Evolutionary conservation across 2,329 filamentous ascomycete genomes (phyloP), one percentile per base, ranked within the genome.

Genomic region (Ceratocystiopsis sp.): DNA sequence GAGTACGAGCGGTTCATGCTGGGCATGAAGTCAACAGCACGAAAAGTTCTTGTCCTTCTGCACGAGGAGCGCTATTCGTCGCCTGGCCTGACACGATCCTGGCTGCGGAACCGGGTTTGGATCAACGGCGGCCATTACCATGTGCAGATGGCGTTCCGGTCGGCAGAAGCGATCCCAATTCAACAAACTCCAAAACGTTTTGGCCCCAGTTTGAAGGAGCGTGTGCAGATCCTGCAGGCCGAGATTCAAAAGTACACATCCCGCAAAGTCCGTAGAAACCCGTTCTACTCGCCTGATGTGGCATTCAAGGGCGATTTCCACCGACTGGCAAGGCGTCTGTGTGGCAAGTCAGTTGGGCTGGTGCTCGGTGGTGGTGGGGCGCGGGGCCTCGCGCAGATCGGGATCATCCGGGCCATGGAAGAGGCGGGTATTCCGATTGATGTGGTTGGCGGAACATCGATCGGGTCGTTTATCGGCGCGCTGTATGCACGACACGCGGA

Each of bases 231-330:
- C 7, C 61, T 98, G 4, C 91, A 96, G 57, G 91, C 91, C 0
- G 91, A 96, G 57, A 95, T 98, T 17, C 89, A 96, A 56, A 96
- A 95, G 57, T 98, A 95, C 58, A 96, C 93, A 0, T 94, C 86
- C 1, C 75, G 85, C n/a, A 80, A 84, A 50, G 78, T 93, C n/a
- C 78, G 84, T 21, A 86, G 93, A 53, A 82, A 79, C 3, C 82
- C 86, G 0, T 75, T 94, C 34, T 98, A 96, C 57, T 86, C 87
- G 0, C 79, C 87, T 0, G 85, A 96, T 43, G 86, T 85, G 0
- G 82, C 87, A 0, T 93, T 86, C 65, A 98, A 98, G 59, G 85
- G 91, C 3, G 91, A 98, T 54, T 96, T 98, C 53, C 89, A 98
- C 59, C 78, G 91, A 13, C 73, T 98, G 18, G 91, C 89, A 4